Percentiles rank a stretch among this genome's conserved stretches.
phyloP scores from a whole-genome alignment of 768 basidiomycete species.

The Tubosaeta brunneosetosa region DNA sequence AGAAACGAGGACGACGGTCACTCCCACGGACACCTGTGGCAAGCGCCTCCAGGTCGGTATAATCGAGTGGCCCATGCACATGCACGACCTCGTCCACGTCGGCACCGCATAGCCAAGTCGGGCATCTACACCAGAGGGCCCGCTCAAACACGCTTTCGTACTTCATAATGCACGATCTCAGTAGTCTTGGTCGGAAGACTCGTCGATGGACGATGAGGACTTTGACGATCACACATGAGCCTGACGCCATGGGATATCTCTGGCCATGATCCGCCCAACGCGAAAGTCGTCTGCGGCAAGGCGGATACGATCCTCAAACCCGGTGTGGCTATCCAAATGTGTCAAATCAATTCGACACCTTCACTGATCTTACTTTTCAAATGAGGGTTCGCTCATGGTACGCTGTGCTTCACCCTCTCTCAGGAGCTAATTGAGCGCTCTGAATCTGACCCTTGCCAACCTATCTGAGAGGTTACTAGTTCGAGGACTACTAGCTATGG shows the following conservation, averaged over 20 bases:
- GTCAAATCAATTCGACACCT: background rate
- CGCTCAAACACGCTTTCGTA: conserved; percentile 59
- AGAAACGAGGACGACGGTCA: conserved; percentile 23
- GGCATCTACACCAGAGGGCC: conserved; percentile 32
- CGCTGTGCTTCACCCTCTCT: conserved; percentile 23
- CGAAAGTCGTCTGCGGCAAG: conserved; percentile 30
- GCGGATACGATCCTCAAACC: conserved; percentile 21
- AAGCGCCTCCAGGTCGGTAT: conserved; percentile 25
- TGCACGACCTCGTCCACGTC: background rate
- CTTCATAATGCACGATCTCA: conserved; percentile 27
- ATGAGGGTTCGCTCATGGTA: conserved; percentile 5
- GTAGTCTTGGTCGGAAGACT: no score
- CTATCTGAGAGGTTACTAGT: no score
- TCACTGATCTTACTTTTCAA: conserved; percentile 28
- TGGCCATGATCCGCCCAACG: conserved; percentile 27
- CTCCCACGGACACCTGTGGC: conserved; percentile 15
- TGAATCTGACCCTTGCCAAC: no score
- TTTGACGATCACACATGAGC: conserved; percentile 22
- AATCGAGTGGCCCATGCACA: conserved; percentile 25
- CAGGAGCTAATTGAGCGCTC: no score
- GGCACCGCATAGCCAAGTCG: conserved; percentile 15
- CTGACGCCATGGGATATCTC: conserved; percentile 27
- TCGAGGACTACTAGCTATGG: no score
- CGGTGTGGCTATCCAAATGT: conserved; percentile 3
- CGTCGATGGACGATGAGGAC: no score